Evolutionary conservation across 805 yeast species (phyloP).

Genomic region (Metschnikowia borealis): DNA sequence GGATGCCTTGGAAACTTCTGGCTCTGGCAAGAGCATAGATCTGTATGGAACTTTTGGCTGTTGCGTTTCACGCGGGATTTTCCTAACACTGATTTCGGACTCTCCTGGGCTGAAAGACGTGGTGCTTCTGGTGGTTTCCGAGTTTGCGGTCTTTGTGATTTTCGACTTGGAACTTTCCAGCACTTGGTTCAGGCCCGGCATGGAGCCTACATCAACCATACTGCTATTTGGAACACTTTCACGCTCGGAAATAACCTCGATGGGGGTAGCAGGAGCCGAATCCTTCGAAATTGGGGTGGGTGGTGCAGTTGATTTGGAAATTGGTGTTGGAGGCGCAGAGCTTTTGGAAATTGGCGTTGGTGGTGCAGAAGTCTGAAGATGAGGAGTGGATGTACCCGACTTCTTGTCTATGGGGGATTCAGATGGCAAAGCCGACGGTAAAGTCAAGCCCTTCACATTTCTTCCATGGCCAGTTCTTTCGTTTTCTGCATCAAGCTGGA

Average conservation of each 20-base stretch:
- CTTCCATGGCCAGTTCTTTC: background rate
- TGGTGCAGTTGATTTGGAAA: background rate
- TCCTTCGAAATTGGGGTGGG: background rate
- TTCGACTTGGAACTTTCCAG: background rate
- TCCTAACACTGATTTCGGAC: background rate
- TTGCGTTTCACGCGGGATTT: background rate
- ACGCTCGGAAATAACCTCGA: background rate
- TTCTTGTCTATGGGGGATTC: background rate
- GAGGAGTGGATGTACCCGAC: background rate
- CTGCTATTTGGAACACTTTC: background rate
- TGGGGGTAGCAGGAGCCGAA: background rate
- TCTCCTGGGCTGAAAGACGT: background rate
- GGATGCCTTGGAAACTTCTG: background rate
- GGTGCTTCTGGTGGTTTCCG: background rate
- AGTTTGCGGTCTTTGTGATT: background rate
- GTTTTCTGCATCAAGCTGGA: background rate
- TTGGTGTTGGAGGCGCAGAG: background rate
- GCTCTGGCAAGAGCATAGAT: background rate
- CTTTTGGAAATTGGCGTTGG: constrained; percentile 4
- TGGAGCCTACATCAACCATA: background rate
- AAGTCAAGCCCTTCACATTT: background rate
- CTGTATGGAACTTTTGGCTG: background rate
- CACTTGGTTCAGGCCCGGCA: background rate
- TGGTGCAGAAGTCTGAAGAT: background rate
- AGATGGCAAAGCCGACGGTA: background rate